These are phyloP conservation scores for Saccharomycopsis fermentans DNA, from an alignment of 805 yeast species.

Conservation along the genomic window DNA sequence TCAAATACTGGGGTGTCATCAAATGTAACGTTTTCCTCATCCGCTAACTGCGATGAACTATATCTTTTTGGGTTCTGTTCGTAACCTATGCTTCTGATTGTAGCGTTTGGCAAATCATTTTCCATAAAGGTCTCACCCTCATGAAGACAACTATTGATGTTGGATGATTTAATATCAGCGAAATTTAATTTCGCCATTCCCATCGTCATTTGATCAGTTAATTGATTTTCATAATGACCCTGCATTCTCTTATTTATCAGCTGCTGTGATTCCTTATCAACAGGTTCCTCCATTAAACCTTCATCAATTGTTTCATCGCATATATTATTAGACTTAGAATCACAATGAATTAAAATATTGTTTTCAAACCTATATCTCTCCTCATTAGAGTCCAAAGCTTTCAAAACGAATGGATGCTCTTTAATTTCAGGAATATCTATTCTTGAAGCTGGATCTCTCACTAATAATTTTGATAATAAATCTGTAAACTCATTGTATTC, in stretches of 20 bases:
- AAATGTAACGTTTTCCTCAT: background rate
- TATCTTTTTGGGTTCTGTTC: background rate
- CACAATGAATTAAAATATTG: conserved; percentile 20
- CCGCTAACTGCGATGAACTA: background rate
- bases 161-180: background rate
- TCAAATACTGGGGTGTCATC: background rate
- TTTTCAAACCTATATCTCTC: conserved; percentile 20
- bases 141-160: background rate
- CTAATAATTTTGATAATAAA: conserved; percentile 48
- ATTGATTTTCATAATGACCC: background rate
- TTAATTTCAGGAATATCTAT: conserved; percentile 65
- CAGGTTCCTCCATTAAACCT: background rate
- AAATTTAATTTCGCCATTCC: background rate
- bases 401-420: conserved; percentile 57
- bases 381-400: conserved; percentile 29
- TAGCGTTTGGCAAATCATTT: background rate
- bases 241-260: background rate
- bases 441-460: conserved; percentile 60
- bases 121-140: background rate
- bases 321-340: background rate
- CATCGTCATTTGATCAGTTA: background rate
- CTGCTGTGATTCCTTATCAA: background rate
- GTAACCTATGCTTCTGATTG: background rate
- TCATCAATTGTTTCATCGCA: background rate
- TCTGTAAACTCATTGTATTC: conserved; percentile 42